Evolutionary conservation across 139 green algal species (phyloP), one percentile per base, ranked within the genome.

Genomic region (Picochlorum sp.): DNA sequence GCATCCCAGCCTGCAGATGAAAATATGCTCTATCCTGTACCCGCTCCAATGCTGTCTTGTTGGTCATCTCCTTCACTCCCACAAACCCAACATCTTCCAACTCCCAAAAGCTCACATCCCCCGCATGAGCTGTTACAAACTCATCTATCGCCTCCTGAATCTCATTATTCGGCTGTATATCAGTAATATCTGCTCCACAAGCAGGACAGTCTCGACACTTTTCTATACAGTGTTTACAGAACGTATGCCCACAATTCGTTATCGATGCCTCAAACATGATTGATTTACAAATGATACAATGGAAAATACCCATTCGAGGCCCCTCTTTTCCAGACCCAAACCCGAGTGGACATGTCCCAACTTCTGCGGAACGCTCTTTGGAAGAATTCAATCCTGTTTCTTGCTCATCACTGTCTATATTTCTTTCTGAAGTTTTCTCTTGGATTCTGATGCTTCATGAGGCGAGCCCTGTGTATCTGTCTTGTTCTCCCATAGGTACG

Each of bases 261-360:
- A 51, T 23, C 21, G 49, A 44, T 18, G 62, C 71, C 23, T 73
- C 23, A 34, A 54, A 65, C 28, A 65, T 57, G 15, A 77, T 41
- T 14, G 65, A 65, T 65, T 67, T 67, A 67, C 71, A 78, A 4
- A 78, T 49, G 1, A 71, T 20, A 38, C 71, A 78, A 45, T 74
- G 66, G 34, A 74, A 62, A 30, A 57, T 23, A 7, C 45, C 58
- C 41, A 78, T 59, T 38, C 13, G 38, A 11, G 61, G 71, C 10
- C 61, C 64, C 20, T 28, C n/a, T 2, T 23, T 9, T 20, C 30
- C 18, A 18, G 18, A 16, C 3, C 61, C 61, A 57, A 66, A 66
- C 18, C 61, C 61, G 8, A 66, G 61, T n/a, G 61, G 61, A 32
- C 61, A 66, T 8, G 15, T 55, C 16, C 34, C 34, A 10, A 32